Base-by-base conservation (phyloP, 192 early-diverging fungal genomes). In the Spinellus fusiger region DNA sequence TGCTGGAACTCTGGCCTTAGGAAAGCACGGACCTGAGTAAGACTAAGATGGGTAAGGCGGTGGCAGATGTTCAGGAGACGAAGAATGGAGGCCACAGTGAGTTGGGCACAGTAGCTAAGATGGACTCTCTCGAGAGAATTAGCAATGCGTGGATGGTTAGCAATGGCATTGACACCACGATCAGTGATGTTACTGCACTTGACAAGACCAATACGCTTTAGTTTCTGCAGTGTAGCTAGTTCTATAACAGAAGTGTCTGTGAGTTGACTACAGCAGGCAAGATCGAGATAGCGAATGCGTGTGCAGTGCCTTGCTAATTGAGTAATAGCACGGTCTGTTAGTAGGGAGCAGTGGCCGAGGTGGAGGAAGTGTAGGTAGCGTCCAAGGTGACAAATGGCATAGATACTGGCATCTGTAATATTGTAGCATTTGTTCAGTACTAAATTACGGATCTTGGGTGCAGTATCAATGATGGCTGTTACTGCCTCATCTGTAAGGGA, bases 111-210 rank as follows among this genome's bases (percentile, higher is more conserved):
- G 28, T 84, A 84, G 10, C 75, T 77, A 18, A 84, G 65, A 59
- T 84, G 82, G 0, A 84, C 80, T 8, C 82, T 66, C 54, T 84
- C 82, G 4, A 84, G 50, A 1, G 77, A 76, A 49, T 71, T 66
- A 0, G 71, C 57, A 1, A 79, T 69, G 4, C 73, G 58, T 10
- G 68, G 64, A 10, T 72, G 66, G 35, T 76, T 73, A 18, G 76
- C 59, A 50, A 84, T 66, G 6, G 77, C 76, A 25, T 73, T 66
- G 29, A 84, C 79, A 1, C 74, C 71, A 33, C 69, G 61, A 52
- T 84, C 79, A 3, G 82, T 81, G 26, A 84, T 77, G 18, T 81
- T 78, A n/a, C 65, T 62, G 64, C 82, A 84, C 56, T 84, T 84
- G 29, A 84, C 82, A 9, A 84, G 51, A 8, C 82, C 82, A 29